Evolutionary conservation across 164 flowering plant genomes (phyloP), one percentile per base, ranked within the genome.

Genomic region (Cinnamomum micranthum): DNA sequence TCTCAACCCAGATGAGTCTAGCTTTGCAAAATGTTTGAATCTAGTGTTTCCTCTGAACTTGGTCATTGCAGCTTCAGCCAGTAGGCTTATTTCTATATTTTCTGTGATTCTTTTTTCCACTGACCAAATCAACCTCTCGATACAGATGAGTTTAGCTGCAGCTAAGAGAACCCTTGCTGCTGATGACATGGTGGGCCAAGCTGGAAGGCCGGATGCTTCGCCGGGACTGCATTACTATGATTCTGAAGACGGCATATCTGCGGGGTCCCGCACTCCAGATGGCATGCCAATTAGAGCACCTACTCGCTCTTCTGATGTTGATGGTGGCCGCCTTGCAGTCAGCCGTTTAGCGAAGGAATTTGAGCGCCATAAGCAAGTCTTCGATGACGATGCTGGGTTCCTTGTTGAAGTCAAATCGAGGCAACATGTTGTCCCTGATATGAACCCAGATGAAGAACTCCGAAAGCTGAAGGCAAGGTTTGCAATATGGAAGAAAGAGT

Each of bases 401-500:
- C 75, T 95, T 17, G 69, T 74, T 1, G 89, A 87, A 67, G 81
- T 82, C 28, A 90, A 80, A 76, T 71, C 88, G 20, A 87, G 80
- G 65, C 85, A 31, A 12, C 66, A 80, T 11, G 33, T 41, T 41
- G 47, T 81, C 65, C 75, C 86, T 23, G 64, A 58, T 15, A 50
- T 17, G 33, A 79, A 85, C 73, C 84, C 93, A 50, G 85, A 74
- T 10, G 91, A 84, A 22, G 95, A 95, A 80, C 85, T 90, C 7
- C 80, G 88, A 66, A 90, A 83, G 69, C 82, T 95, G 70, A 93
- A 89, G 75, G 63, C 65, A 12, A 85, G 87, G 70, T 91, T 95
- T 73, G 84, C 82, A 70, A 51, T 81, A 19, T 95, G 99, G 99
- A 93, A 91, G 86, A 91, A 88, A 82, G 97, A 91, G 3, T 95